Percentiles rank a stretch among this genome's conserved stretches.
phyloP scores from a whole-genome alignment of 495 filamentous ascomycete genomes.

The Halenospora varia region DNA sequence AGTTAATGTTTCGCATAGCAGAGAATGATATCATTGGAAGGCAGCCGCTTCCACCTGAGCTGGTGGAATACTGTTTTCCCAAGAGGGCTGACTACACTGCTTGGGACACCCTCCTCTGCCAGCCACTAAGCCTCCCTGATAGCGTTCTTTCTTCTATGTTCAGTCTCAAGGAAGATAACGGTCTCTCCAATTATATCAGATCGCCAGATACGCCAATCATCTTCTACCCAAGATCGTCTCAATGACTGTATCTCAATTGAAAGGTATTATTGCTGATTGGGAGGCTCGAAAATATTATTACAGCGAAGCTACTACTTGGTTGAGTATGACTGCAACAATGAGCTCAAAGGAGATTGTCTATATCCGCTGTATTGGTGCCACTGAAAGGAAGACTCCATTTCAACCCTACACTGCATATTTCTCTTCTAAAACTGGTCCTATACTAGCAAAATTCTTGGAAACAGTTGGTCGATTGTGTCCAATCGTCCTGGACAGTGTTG shows the following conservation, averaged over 20 bases:
- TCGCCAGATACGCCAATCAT: conserved; percentile 3
- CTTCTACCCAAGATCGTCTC: conserved; percentile 2
- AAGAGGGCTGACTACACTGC: conserved; percentile 4
- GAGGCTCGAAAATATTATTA: conserved; percentile 1
- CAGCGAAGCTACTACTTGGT: conserved; percentile 2
- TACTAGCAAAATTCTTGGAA: conserved; percentile 7
- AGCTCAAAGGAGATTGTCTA: conserved; percentile 1
- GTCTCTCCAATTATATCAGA: conserved; percentile 1
- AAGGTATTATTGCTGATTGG: neutral
- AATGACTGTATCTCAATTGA: conserved; percentile 6
- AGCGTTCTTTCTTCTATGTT: conserved; percentile 1
- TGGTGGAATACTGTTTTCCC: conserved; percentile 5
- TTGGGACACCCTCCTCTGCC: conserved; percentile 6
- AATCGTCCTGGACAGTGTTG: conserved; percentile 5
- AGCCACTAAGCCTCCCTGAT: conserved; percentile 3
- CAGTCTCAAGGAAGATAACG: conserved; percentile 1
- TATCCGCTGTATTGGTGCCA: conserved; percentile 5
- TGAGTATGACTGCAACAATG: conserved; percentile 3
- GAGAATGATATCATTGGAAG: conserved; percentile 5
- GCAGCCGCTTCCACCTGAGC: conserved; percentile 9
- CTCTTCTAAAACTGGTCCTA: conserved; percentile 3
- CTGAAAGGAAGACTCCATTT: conserved; percentile 5
- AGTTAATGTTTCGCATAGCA: conserved; percentile 10
- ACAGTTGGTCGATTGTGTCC: conserved; percentile 1
- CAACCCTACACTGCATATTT: conserved; percentile 3